Evolutionary conservation across 768 basidiomycete genomes (phyloP).

Genomic region (Asterophora lycoperdoides): DNA sequence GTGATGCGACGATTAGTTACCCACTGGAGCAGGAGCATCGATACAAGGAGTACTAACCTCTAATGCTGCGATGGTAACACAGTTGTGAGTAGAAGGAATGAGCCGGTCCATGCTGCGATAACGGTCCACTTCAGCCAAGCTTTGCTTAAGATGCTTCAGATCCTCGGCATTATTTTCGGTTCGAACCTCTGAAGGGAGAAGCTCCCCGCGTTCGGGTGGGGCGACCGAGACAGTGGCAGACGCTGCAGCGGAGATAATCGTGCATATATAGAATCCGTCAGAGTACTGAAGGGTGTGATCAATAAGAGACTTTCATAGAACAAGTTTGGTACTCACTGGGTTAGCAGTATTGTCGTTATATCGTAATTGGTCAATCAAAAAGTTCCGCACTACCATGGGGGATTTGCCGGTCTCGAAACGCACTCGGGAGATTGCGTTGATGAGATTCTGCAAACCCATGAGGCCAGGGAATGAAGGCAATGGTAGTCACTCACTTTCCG

Average conservation of each 20-base stretch:
- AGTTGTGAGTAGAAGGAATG: slow-evolving; percentile 92
- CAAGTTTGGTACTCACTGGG: slow-evolving; percentile 45
- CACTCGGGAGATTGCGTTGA: slow-evolving; percentile 81
- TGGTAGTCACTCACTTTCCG: slow-evolving; percentile 62
- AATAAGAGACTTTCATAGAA: not conserved
- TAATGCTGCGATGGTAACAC: slow-evolving; percentile 85
- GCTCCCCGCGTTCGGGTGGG: slow-evolving; percentile 76
- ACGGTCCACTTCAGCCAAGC: slow-evolving; percentile 78
- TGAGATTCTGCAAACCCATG: slow-evolving; percentile 49
- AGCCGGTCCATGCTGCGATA: slow-evolving; percentile 94
- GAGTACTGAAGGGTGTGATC: slow-evolving; percentile 55
- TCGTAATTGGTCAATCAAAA: slow-evolving; percentile 87
- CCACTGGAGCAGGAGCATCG: not conserved
- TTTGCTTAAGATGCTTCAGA: slow-evolving; percentile 64
- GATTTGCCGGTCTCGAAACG: slow-evolving; percentile 87
- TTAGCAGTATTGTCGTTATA: slow-evolving; percentile 96
- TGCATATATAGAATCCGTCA: slow-evolving; percentile 87
- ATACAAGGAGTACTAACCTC: slow-evolving; percentile 55
- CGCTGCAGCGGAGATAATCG: slow-evolving; percentile 77
- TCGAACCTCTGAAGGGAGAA: slow-evolving; percentile 63
- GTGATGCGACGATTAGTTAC: slow-evolving; percentile 3
- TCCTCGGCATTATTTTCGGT: slow-evolving; percentile 68
- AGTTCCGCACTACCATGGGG: slow-evolving; percentile 78
- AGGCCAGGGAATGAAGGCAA: slow-evolving; percentile 1
- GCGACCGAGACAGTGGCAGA: slow-evolving; percentile 73